Conservation (phyloP, 768 basidiomycete genomes). For the Dioszegia aurantiaca region DNA sequence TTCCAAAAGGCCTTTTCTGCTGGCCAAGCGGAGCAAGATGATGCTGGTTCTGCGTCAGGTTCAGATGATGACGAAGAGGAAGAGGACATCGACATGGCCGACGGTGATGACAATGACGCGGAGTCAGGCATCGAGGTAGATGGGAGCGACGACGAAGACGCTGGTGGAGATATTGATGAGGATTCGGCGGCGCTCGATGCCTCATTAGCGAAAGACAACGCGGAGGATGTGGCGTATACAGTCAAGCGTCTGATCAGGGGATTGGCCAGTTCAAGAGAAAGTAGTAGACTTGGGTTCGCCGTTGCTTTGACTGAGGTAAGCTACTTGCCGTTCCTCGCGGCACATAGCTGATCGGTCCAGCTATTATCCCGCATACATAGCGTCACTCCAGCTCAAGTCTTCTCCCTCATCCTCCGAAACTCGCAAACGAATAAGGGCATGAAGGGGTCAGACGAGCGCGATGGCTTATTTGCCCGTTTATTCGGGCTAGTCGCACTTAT, state of each 20-base stretch:
- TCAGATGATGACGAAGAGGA: constrained; percentile 53
- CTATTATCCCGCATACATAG: constrained; percentile 74
- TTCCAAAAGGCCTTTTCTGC: constrained; percentile 65
- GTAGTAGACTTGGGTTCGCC: constrained; percentile 89
- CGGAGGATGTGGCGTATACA: constrained; percentile 89
- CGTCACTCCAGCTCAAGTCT: constrained; percentile 71
- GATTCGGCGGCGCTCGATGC: constrained; percentile 42
- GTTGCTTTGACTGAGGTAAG: constrained; percentile 91
- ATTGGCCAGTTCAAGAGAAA: constrained; percentile 85
- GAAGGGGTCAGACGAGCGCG: constrained; percentile 88
- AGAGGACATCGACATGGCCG: constrained; percentile 41
- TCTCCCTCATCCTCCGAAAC: constrained; percentile 69
- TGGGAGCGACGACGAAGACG: constrained; percentile 48
- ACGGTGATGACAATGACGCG: constrained; percentile 36
- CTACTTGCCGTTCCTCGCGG: constrained; percentile 12
- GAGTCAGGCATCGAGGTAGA: constrained; percentile 45
- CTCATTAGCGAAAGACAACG: constrained; percentile 63
- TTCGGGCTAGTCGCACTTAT: constrained; percentile 84
- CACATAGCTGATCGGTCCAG: constrained; percentile 54
- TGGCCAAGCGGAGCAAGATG: constrained; percentile 9
- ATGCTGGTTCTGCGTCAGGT: too few species aligned
- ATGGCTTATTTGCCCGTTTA: constrained; percentile 83
- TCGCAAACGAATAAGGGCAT: constrained; percentile 71
- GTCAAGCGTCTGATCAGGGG: constrained; percentile 82
- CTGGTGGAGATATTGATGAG: constrained; percentile 24